Conservation (phyloP, 163 green algal species). For the Chloromonas sp. region DNA sequence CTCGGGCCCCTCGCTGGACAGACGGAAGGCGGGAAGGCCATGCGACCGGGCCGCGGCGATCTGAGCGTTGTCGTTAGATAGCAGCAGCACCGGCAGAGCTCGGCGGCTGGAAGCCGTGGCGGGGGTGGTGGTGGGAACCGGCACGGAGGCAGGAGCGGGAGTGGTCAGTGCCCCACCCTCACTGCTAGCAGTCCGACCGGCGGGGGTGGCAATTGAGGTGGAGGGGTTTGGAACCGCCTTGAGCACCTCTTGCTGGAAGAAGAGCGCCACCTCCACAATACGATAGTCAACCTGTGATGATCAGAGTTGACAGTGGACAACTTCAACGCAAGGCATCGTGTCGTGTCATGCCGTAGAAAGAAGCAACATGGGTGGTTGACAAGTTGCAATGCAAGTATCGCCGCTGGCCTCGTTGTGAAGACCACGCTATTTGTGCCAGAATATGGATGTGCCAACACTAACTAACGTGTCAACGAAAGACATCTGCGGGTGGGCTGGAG, state of each 20-base stretch:
- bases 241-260: constrained; percentile 30
- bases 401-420: too few relatives aligned
- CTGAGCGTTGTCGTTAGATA: constrained; percentile 34
- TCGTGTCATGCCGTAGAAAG: too few relatives aligned
- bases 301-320: too few relatives aligned
- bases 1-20: background rate
- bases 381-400: too few relatives aligned
- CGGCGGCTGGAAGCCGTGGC: background rate
- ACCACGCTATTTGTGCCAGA: too few relatives aligned
- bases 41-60: constrained; percentile 23
- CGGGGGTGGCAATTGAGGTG: background rate
- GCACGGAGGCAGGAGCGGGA: background rate
- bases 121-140: background rate
- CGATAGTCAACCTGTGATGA: constrained; percentile 5
- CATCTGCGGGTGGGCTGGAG: too few relatives aligned
- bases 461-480: too few relatives aligned
- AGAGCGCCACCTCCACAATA: constrained; percentile 43
- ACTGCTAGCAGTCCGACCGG: background rate
- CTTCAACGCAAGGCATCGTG: too few relatives aligned
- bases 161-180: background rate
- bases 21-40: constrained; percentile 31
- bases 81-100: constrained; percentile 25
- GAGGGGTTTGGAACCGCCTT: too few relatives aligned
- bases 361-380: too few relatives aligned
- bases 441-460: too few relatives aligned